Evolutionary conservation across 1,284 basidiomycete genomes (phyloP).

Genomic region (Moesziomyces sp.): DNA sequence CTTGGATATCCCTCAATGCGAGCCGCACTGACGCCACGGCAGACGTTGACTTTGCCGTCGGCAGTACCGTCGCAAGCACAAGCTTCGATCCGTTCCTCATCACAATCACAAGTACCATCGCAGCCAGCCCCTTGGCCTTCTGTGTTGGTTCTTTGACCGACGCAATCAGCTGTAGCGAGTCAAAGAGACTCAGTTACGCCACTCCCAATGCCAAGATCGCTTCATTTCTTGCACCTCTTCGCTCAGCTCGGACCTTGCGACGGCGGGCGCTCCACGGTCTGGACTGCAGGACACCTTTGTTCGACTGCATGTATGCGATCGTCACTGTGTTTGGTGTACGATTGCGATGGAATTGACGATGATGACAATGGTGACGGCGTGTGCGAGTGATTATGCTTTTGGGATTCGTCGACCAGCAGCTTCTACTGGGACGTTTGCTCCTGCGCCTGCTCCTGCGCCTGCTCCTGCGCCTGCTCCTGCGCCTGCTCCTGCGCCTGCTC

Average conservation of each 20-base stretch:
- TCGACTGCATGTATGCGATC: neutral
- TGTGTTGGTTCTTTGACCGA: constrained; percentile 53
- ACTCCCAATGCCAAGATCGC: constrained; percentile 8
- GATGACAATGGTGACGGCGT: neutral
- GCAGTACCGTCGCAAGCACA: constrained; percentile 47
- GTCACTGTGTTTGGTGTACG: neutral
- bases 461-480: constrained; percentile 17
- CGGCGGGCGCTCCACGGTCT: neutral
- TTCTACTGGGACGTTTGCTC: neutral
- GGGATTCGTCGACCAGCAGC: neutral
- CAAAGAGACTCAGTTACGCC: neutral
- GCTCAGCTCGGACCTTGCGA: constrained; percentile 21
- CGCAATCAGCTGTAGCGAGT: constrained; percentile 27
- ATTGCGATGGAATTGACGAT: neutral
- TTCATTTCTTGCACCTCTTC: constrained; percentile 21
- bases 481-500: constrained; percentile 14
- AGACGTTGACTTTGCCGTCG: constrained; percentile 43
- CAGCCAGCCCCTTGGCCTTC: constrained; percentile 51
- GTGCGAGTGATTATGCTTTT: neutral
- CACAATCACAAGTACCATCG: constrained; percentile 61
- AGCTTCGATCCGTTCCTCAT: constrained; percentile 57
- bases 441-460: constrained; percentile 5
- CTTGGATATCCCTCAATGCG: constrained; percentile 50
- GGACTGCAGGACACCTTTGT: neutral
- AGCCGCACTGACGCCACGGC: constrained; percentile 17